A percentile compares a stretch with the other conserved stretches of the same genome.
These are phyloP conservation scores for Russula earlei DNA, from an alignment of 768 basidiomycete genomes.

Conservation along the genomic window DNA sequence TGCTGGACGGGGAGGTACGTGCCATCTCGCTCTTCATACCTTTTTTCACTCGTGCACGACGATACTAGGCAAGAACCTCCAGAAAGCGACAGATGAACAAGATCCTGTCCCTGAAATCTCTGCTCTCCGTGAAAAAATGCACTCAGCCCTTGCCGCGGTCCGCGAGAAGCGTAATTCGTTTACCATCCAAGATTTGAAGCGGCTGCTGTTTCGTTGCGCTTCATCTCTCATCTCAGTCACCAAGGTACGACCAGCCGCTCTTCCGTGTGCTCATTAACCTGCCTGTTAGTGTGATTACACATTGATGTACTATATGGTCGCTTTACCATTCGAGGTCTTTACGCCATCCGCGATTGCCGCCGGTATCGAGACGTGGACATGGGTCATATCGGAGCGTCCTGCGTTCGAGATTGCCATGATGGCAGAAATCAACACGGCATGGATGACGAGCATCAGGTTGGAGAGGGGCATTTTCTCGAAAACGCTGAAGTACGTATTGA, in stretches of 20 bases:
- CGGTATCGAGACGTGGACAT: slow-evolving; percentile 93
- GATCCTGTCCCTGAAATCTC: slow-evolving; percentile 54
- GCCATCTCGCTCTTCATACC: neutral
- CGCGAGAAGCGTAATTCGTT: slow-evolving; percentile 61
- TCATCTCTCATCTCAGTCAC: slow-evolving; percentile 64
- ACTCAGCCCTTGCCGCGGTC: slow-evolving; percentile 56
- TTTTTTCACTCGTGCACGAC: neutral
- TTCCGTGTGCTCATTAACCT: neutral
- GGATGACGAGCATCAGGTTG: slow-evolving; percentile 72
- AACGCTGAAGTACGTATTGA: slow-evolving; percentile 58
- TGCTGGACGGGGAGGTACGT: slow-evolving; percentile 53
- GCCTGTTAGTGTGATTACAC: slow-evolving; percentile 66
- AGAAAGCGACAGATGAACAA: slow-evolving; percentile 49
- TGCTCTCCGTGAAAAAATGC: slow-evolving; percentile 59
- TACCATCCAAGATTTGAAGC: slow-evolving; percentile 73
- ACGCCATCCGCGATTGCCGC: slow-evolving; percentile 79
- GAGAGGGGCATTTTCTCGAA: slow-evolving; percentile 79
- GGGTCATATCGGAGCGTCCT: slow-evolving; percentile 84
- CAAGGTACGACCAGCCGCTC: slow-evolving; percentile 35
- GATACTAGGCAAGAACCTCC: slow-evolving; percentile 43
- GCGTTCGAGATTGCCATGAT: slow-evolving; percentile 76
- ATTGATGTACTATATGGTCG: slow-evolving; percentile 78
- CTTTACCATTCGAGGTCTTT: slow-evolving; percentile 81
- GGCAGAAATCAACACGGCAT: slow-evolving; percentile 77
- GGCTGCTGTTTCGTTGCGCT: slow-evolving; percentile 79